Evolutionary conservation across 2,329 filamentous ascomycete genomes (phyloP).

Genomic region (Penicillium sclerotigenum): DNA sequence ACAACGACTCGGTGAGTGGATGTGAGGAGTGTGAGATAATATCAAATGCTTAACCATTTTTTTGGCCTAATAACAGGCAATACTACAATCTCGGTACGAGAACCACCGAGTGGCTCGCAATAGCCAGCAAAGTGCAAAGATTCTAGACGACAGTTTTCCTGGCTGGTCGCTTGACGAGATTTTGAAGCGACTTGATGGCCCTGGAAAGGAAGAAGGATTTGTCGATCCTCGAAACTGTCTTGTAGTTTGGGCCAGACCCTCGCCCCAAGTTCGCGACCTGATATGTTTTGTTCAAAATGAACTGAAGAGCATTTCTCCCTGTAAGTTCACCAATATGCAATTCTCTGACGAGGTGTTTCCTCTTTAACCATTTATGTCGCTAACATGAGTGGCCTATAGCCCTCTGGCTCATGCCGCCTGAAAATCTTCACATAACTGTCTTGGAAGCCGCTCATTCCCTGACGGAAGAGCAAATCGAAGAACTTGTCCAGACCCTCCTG

Average conservation of each 20-base stretch:
- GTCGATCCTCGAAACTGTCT: conserved; percentile 73
- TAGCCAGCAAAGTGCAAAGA: conserved; percentile 68
- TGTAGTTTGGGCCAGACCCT: conserved; percentile 81
- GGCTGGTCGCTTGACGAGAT: conserved; percentile 72
- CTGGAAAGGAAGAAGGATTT: conserved; percentile 64
- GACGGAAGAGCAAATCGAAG: conserved; percentile 63
- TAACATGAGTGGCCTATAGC: conserved; percentile 43
- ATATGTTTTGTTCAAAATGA: conserved; percentile 65
- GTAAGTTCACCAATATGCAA: conserved; percentile 48
- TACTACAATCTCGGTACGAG: conserved; percentile 68
- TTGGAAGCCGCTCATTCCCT: conserved; percentile 80
- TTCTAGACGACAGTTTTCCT: conserved; percentile 61
- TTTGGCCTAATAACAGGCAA: conserved; percentile 17
- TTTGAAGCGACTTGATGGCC: conserved; percentile 64
- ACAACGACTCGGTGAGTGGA: conserved; percentile 13
- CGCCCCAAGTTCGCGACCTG: conserved; percentile 63
- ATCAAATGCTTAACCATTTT: neutral
- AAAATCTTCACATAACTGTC: conserved; percentile 75
- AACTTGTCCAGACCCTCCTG: conserved; percentile 56
- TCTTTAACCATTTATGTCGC: too few species aligned
- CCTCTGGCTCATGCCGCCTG: conserved; percentile 81
- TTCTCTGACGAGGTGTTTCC: neutral
- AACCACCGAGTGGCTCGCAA: conserved; percentile 72
- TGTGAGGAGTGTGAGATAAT: neutral
- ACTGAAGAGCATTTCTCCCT: conserved; percentile 62